phyloP scores from a whole-genome alignment of 1,139 yeast genomes.

The Pichia norvegensis region DNA sequence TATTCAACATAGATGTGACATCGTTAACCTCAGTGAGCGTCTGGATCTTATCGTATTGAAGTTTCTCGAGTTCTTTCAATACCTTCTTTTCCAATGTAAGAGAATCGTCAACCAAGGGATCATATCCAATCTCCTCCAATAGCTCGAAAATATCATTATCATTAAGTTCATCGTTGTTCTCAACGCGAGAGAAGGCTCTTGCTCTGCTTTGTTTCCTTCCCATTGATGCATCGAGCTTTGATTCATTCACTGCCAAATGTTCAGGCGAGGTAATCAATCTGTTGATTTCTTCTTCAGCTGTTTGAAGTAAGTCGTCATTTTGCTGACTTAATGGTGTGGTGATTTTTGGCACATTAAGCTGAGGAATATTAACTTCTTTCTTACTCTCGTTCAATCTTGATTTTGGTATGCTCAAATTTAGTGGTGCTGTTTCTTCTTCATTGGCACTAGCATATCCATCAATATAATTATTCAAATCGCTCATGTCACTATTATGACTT shows the following conservation, averaged over 20 bases:
- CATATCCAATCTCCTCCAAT: slow-evolving; percentile 71
- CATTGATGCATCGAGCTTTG: neutral
- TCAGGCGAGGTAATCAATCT: slow-evolving; percentile 7
- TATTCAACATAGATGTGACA: slow-evolving; percentile 36
- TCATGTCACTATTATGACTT: slow-evolving; percentile 1
- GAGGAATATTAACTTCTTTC: neutral
- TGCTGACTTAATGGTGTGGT: slow-evolving; percentile 9
- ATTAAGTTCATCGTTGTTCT: slow-evolving; percentile 15
- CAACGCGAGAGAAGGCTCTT: slow-evolving; percentile 24
- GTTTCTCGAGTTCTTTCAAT: slow-evolving; percentile 40
- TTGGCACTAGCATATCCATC: slow-evolving; percentile 7
- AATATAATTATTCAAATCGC: slow-evolving; percentile 6
- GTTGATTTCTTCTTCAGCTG: slow-evolving; percentile 3
- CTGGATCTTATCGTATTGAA: slow-evolving; percentile 44
- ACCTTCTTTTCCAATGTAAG: slow-evolving; percentile 50
- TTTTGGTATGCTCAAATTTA: slow-evolving; percentile 7
- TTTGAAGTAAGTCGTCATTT: slow-evolving; percentile 8
- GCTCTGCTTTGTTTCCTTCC: slow-evolving; percentile 23
- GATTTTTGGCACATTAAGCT: neutral
- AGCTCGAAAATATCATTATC: slow-evolving; percentile 46
- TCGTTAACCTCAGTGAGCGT: slow-evolving; percentile 39
- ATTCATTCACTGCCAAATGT: slow-evolving; percentile 3
- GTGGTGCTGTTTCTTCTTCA: slow-evolving; percentile 13
- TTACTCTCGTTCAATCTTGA: neutral
- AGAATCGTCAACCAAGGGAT: slow-evolving; percentile 50